Evolutionary conservation across 345 rosid genomes (phyloP).

Genomic region (Cardamine chenopodiifolia): DNA sequence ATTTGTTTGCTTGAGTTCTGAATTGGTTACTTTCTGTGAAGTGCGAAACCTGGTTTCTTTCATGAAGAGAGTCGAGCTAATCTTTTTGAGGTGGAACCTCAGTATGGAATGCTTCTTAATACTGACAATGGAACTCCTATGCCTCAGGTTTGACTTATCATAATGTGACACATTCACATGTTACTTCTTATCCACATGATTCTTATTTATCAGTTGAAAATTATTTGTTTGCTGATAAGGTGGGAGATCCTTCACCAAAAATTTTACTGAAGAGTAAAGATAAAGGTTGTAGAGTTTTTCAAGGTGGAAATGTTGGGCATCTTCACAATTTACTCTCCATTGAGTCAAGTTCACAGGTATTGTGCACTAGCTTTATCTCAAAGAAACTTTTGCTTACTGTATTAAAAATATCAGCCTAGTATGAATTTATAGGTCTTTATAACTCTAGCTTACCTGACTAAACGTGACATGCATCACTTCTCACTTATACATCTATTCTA

Average conservation of each 20-base stretch:
- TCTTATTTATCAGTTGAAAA: background rate
- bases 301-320: slow-evolving; percentile 97
- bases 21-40: slow-evolving; percentile 39
- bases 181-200: slow-evolving; percentile 5
- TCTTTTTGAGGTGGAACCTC: slow-evolving; percentile 88
- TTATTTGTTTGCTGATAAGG: slow-evolving; percentile 45
- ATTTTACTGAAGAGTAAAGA: slow-evolving; percentile 45
- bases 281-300: slow-evolving; percentile 65
- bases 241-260: slow-evolving; percentile 60
- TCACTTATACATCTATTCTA: slow-evolving; percentile 3
- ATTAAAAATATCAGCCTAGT: background rate
- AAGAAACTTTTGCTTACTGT: background rate
- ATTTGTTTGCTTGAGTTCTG: slow-evolving; percentile 30
- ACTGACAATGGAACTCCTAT: slow-evolving; percentile 96
- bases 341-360: slow-evolving; percentile 92
- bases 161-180: background rate
- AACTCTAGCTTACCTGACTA: background rate
- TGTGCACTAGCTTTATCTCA: background rate
- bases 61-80: slow-evolving; percentile 83
- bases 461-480: background rate
- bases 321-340: slow-evolving; percentile 93
- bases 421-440: background rate
- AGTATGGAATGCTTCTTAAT: slow-evolving; percentile 83
- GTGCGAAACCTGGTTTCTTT: slow-evolving; percentile 97
- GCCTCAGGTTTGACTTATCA: slow-evolving; percentile 66